Conservation (phyloP, 2,329 filamentous ascomycete species). For the Venturia carpophila region DNA sequence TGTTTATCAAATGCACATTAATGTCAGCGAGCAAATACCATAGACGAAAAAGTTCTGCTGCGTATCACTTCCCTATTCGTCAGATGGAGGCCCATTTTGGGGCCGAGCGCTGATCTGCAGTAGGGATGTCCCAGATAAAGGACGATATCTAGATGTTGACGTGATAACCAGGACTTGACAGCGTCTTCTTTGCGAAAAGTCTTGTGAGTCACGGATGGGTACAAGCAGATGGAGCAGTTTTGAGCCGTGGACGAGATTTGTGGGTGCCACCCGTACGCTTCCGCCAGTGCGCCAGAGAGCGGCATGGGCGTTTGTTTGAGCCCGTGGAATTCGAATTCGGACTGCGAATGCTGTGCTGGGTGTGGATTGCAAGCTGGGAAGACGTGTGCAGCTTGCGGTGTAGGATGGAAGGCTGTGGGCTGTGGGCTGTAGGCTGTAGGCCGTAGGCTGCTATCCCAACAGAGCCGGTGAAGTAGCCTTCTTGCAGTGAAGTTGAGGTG, state of each 20-base stretch:
- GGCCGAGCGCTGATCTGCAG: background rate
- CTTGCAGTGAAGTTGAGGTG: background rate
- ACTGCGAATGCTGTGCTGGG: slow-evolving; percentile 2
- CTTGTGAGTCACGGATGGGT: too few species aligned
- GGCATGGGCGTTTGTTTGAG: background rate
- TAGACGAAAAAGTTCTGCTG: background rate
- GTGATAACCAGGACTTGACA: background rate
- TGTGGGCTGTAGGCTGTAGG: background rate
- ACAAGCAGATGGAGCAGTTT: too few species aligned
- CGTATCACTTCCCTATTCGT: slow-evolving; percentile 7
- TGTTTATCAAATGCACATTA: background rate
- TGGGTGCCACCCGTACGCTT: background rate
- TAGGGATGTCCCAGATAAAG: background rate
- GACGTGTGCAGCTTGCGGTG: background rate
- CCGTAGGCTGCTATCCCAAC: background rate
- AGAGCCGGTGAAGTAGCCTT: background rate
- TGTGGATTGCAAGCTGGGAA: background rate
- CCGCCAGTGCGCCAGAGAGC: background rate
- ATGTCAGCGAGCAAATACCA: background rate
- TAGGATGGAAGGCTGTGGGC: background rate
- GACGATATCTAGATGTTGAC: background rate
- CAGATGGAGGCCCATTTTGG: background rate
- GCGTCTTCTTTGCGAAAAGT: background rate
- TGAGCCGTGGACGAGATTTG: background rate
- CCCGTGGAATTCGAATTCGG: background rate